Evolutionary conservation across 192 early-diverging fungal species (phyloP), one percentile per base, ranked within the genome.

Genomic region (Helicostylum pulchrum): DNA sequence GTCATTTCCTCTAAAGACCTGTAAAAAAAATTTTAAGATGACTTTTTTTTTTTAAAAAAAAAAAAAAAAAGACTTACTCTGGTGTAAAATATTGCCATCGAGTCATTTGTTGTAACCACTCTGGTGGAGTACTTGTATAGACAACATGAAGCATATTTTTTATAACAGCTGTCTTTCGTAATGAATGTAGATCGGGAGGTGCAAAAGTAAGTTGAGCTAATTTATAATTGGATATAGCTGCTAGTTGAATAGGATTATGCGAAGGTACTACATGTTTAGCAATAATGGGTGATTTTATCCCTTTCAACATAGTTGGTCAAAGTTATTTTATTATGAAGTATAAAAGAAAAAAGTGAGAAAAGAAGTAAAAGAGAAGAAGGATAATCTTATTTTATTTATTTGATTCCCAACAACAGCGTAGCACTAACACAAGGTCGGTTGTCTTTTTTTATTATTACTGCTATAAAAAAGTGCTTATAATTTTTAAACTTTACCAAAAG

Each of bases 181-280:
- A 43, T 9, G 74, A 71, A 26, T 65, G 62, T 17, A 61, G 34
- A 67, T 76, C 74, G 9, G 74, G 74, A 31, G 74, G 61, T 7
- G 74, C 62, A 60, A 76, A 76, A 2, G 74, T 76, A 14, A 76
- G 55, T 50, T 76, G 74, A 1, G 74, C 74, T 46, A 76, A 48
- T 32, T 76, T 76, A 58, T 76, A 76, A 43, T 76, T 76, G 26
- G 74, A 71, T 30, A 76, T 68, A 42, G 74, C 74, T 19, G 74
- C 70, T 2, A 76, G 62, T 42, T 76, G 74, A 15, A 76, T 65
- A 23, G 74, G 74, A 53, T 76, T 76, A 61, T 76, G 66, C 23
- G 45, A 53, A 11, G 70, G 46, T 3, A 49, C 47, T 30, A 71
- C 49, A 21, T 64, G 69, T 57, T 45, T 59, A 14, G 21, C 11